Evolutionary conservation across 306 rosid species (phyloP).

Genomic region (Rosa persica): DNA sequence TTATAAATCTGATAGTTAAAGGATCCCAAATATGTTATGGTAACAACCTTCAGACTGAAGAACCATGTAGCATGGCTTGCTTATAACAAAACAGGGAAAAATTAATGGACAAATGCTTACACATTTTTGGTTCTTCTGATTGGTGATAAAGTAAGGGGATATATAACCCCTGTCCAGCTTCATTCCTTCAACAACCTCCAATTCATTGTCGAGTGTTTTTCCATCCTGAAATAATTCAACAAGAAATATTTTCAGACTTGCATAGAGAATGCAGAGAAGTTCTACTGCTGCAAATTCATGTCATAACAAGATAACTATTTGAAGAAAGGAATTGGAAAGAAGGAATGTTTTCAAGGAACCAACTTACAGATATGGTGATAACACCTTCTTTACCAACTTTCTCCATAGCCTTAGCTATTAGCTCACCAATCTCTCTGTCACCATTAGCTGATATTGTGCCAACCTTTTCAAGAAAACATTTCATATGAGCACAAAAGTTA

Average conservation of each 20-base stretch:
- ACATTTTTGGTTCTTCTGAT: constrained; percentile 91
- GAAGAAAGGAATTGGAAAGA: not conserved
- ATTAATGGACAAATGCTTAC: constrained; percentile 45
- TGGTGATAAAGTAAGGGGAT: constrained; percentile 88
- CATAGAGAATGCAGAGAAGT: not conserved
- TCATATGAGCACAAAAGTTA: not conserved
- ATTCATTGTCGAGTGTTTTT: constrained; percentile 76
- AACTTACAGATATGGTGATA: constrained; percentile 46
- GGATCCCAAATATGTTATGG: not conserved
- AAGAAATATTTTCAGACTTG: not conserved
- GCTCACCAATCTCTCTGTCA: constrained; percentile 56
- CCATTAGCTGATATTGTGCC: constrained; percentile 65
- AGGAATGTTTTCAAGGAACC: not conserved
- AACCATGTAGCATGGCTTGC: not conserved
- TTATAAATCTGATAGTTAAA: not conserved
- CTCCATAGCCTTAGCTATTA: constrained; percentile 62
- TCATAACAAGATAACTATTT: not conserved
- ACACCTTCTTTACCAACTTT: constrained; percentile 63
- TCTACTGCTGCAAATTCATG: not conserved
- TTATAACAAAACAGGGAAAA: not conserved
- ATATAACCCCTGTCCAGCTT: constrained; percentile 95
- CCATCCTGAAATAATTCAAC: constrained; percentile 67
- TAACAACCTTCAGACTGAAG: not conserved
- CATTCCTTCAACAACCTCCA: constrained; percentile 99
- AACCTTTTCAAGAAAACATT: constrained; percentile 31